Conservation (phyloP, 129 eudicot species). For the Chrysanthemum seticuspe region DNA sequence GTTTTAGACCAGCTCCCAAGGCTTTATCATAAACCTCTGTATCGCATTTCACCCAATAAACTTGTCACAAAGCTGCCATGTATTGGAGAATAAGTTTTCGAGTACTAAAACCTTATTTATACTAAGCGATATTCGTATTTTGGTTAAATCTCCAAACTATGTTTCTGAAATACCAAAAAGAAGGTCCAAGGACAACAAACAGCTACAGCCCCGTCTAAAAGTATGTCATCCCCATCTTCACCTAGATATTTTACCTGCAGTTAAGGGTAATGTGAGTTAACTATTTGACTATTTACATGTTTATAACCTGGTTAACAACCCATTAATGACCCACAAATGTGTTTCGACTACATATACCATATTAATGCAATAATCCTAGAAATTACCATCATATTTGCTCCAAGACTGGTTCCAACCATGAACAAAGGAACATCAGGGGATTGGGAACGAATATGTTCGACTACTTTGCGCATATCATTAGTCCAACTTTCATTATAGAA, state of each 20-base stretch:
- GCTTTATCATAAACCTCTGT: constrained; percentile 77
- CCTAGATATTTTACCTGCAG: constrained; percentile 92
- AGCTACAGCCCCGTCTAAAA: constrained; percentile 91
- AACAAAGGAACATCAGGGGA: constrained; percentile 73
- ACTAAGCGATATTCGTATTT: not conserved
- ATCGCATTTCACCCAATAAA: constrained; percentile 66
- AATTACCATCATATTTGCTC: constrained; percentile 92
- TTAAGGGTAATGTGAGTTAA: constrained; percentile 12
- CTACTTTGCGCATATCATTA: constrained; percentile 71
- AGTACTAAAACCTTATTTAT: constrained; percentile 5
- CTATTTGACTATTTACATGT: not conserved
- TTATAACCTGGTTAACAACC: not conserved
- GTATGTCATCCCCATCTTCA: constrained; percentile 75
- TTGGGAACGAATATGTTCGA: constrained; percentile 59
- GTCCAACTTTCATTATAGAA: constrained; percentile 97
- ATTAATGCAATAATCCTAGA: not conserved
- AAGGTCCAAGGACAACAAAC: constrained; percentile 96
- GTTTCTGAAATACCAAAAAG: constrained; percentile 55
- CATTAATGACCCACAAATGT: too few species aligned
- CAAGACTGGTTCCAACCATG: constrained; percentile 91
- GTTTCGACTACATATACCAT: too few species aligned
- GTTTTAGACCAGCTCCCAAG: constrained; percentile 71
- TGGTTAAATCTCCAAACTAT: not conserved
- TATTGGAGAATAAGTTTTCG: not conserved
- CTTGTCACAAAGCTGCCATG: constrained; percentile 79